Conservation (phyloP, 345 rosid species). For the Arabis hirsuta region DNA sequence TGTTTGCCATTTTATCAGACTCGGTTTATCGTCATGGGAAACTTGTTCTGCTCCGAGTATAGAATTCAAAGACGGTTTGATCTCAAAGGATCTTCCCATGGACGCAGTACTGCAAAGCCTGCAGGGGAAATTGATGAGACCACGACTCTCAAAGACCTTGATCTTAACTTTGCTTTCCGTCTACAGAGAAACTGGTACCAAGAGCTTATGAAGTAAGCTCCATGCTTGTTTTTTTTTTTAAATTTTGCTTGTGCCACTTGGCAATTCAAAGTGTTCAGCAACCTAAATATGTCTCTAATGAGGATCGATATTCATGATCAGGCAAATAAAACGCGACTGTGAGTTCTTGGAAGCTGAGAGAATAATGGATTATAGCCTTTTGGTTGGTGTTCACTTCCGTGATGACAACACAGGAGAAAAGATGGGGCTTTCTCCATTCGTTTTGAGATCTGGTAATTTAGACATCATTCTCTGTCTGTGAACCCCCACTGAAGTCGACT, state of each 20-base stretch:
- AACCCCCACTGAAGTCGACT: slow-evolving; percentile 17
- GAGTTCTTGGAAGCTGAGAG: slow-evolving; percentile 92
- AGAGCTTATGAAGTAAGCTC: slow-evolving; percentile 77
- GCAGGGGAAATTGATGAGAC: slow-evolving; percentile 94
- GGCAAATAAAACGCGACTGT: slow-evolving; percentile 91
- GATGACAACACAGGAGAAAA: slow-evolving; percentile 82
- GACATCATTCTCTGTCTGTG: slow-evolving; percentile 26
- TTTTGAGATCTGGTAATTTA: slow-evolving; percentile 77
- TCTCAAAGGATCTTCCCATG: slow-evolving; percentile 96
- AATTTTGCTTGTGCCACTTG: neutral
- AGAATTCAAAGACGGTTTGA: slow-evolving; percentile 95
- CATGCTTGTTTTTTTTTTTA: neutral
- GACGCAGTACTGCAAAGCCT: slow-evolving; percentile 84
- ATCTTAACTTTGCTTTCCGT: slow-evolving; percentile 89
- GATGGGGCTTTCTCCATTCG: slow-evolving; percentile 89
- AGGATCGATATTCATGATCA: slow-evolving; percentile 36
- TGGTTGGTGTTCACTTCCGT: slow-evolving; percentile 95
- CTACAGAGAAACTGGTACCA: slow-evolving; percentile 83
- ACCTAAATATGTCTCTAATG: slow-evolving; percentile 1
- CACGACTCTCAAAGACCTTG: slow-evolving; percentile 92
- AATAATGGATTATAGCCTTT: slow-evolving; percentile 94
- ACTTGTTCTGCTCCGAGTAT: slow-evolving; percentile 93
- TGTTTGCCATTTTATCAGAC: slow-evolving; percentile 50
- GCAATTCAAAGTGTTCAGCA: slow-evolving; percentile 4
- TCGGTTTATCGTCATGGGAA: slow-evolving; percentile 96